Conservation (phyloP, 2,329 filamentous ascomycete species). For the Emmonsiellopsis sp. region DNA sequence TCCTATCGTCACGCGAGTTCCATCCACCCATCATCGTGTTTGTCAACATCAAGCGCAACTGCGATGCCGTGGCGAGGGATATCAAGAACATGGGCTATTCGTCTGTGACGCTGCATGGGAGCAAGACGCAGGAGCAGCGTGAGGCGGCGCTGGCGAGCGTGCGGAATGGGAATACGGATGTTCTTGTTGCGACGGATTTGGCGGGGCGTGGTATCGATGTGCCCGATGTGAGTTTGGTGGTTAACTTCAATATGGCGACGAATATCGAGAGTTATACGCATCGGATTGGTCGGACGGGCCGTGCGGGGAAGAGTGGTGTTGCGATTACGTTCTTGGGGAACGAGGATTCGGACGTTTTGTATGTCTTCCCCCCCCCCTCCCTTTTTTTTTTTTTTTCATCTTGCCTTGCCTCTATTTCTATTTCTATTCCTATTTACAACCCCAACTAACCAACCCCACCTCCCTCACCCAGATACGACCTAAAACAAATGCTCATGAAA, state of each 20-base stretch:
- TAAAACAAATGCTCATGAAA: slow-evolving; percentile 93
- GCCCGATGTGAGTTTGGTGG: slow-evolving; percentile 79
- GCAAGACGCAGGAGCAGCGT: slow-evolving; percentile 95
- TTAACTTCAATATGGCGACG: slow-evolving; percentile 98
- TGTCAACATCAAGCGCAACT: slow-evolving; percentile 99
- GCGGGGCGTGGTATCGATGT: slow-evolving; percentile 98
- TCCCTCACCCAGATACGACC: slow-evolving; percentile 51
- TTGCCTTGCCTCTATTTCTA: neutral
- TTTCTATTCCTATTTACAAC: neutral
- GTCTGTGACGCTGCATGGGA: slow-evolving; percentile 83
- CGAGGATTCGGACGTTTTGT: slow-evolving; percentile 84
- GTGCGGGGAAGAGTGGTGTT: slow-evolving; percentile 93
- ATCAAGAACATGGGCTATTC: slow-evolving; percentile 91
- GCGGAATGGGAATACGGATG: slow-evolving; percentile 67
- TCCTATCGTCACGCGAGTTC: slow-evolving; percentile 72
- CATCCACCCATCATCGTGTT: slow-evolving; percentile 92
- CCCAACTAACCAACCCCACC: slow-evolving; percentile 11
- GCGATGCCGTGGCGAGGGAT: slow-evolving; percentile 85
- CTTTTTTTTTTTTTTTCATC: slow-evolving; percentile 3
- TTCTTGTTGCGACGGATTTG: slow-evolving; percentile 90
- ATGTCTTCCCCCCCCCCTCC: slow-evolving; percentile 20
- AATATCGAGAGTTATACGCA: slow-evolving; percentile 95
- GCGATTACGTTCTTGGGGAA: slow-evolving; percentile 90
- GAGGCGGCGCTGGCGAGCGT: slow-evolving; percentile 84
- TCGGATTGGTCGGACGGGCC: slow-evolving; percentile 90